A percentile compares a stretch with the other conserved stretches of the same genome.
Evolutionary conservation across 2,329 filamentous ascomycete species (phyloP).

Genomic region (Cladosporium cucumerinum): DNA sequence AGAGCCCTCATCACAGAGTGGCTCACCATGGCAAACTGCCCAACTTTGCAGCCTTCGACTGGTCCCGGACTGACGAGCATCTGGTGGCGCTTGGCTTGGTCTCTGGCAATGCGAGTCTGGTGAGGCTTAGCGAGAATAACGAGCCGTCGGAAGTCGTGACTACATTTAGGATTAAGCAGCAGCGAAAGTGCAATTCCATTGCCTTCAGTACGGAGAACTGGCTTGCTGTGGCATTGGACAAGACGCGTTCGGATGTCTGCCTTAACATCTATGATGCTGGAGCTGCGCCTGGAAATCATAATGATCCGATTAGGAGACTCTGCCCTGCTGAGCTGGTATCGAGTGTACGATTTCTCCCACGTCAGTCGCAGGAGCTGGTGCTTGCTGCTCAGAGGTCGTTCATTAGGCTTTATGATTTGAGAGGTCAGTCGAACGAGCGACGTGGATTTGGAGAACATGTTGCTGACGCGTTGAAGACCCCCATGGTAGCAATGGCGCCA

Average conservation of each 20-base stretch:
- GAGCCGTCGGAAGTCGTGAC: constrained; percentile 42
- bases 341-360: constrained; percentile 77
- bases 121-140: constrained; percentile 65
- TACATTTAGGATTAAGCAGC: constrained; percentile 70
- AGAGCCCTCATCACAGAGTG: constrained; percentile 52
- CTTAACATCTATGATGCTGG: constrained; percentile 80
- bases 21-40: constrained; percentile 51
- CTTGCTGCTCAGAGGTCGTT: constrained; percentile 73
- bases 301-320: constrained; percentile 53
- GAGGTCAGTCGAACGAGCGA: constrained; percentile 51
- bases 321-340: constrained; percentile 69
- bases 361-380: constrained; percentile 70
- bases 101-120: constrained; percentile 70
- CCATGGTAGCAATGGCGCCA: constrained; percentile 17
- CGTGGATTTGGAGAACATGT: too few species aligned
- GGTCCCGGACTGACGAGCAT: constrained; percentile 59
- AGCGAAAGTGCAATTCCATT: constrained; percentile 75
- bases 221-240: constrained; percentile 74
- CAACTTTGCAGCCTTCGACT: constrained; percentile 63
- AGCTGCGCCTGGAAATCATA: constrained; percentile 50
- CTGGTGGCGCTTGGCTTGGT: constrained; percentile 73
- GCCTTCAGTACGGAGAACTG: constrained; percentile 70
- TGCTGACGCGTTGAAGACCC: neutral
- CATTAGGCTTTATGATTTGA: constrained; percentile 72
- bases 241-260: constrained; percentile 76